Evolutionary conservation across 1,139 yeast genomes (phyloP), one percentile per base, ranked within the genome.

Genomic region (Neolecta irregularis): DNA sequence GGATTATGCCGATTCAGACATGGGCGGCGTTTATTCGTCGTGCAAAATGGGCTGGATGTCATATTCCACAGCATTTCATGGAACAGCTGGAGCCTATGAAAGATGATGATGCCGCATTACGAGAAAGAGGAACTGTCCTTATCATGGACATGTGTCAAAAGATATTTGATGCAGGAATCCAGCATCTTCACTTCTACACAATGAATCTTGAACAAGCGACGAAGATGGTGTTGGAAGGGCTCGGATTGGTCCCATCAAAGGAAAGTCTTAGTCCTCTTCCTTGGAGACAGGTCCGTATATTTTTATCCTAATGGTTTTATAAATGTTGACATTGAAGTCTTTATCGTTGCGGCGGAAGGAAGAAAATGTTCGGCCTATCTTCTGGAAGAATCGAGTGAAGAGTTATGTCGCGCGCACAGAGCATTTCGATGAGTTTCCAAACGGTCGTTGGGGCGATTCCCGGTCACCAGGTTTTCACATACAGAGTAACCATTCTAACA

Each of bases 1-100:
- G 98, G 18, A 83, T 88, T 56, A 88, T 88, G 98, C 98, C 98
- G 16, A 85, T 88, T 43, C 75, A 93, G 13, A 81, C 95, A 6
- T 85, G 85, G 58, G 80, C 92, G 24, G 74, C 94, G 3, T 88
- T 88, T 53, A 58, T 81, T 45, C 74, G 98, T 59, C 72, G 98
- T 52, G 94, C 95, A 11, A 74, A 72, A 41, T 88, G 96, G 98
- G 81, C 93, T 38, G 76, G 77, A 51, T 74, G 88, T 46, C 58
- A 67, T 28, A 67, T 88, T 44, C 98, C 98, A 4, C 66, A 67
- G 45, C 67, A 69, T 40, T 83, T 85, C 54, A 57, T 74, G 46
- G 74, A 70, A 20, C 68, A 61, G 25, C 64, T 88, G 48, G 88
- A 78, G 39, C 85, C 91, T 15, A 72, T 81, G 46, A 80, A 80